phyloP scores from a whole-genome alignment of 306 rosid species.

The Adenanthera pavonina region DNA sequence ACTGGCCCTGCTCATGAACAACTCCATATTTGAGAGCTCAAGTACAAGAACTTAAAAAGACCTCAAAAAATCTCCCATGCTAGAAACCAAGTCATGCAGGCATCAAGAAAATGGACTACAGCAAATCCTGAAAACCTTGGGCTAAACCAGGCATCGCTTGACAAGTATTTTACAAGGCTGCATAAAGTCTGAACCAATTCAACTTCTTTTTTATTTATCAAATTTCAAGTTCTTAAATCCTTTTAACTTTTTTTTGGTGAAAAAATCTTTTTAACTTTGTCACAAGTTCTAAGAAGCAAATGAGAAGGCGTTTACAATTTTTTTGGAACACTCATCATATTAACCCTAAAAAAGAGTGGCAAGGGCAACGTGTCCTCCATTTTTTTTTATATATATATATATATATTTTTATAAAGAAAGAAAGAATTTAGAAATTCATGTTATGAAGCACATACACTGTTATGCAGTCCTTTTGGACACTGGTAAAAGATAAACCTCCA shows the following conservation, averaged over 20 bases:
- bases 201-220: conserved; percentile 7
- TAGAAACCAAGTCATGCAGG: conserved; percentile 8
- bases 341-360: background rate
- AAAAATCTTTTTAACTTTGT: background rate
- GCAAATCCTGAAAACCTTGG: background rate
- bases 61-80: background rate
- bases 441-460: background rate
- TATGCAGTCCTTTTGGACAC: background rate
- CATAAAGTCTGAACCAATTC: conserved; percentile 4
- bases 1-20: background rate
- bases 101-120: conserved; percentile 4
- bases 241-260: background rate
- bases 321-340: background rate
- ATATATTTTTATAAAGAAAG: background rate
- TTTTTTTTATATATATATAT: background rate
- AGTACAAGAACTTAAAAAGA: background rate
- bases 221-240: background rate
- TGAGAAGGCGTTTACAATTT: background rate
- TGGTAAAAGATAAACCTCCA: background rate
- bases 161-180: background rate
- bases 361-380: background rate
- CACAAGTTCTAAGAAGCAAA: background rate
- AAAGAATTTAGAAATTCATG: background rate
- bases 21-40: background rate
- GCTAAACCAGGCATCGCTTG: conserved; percentile 2